Evolutionary conservation across 179 eudicot genomes (phyloP).

Genomic region (Heliamphora pulchella): DNA sequence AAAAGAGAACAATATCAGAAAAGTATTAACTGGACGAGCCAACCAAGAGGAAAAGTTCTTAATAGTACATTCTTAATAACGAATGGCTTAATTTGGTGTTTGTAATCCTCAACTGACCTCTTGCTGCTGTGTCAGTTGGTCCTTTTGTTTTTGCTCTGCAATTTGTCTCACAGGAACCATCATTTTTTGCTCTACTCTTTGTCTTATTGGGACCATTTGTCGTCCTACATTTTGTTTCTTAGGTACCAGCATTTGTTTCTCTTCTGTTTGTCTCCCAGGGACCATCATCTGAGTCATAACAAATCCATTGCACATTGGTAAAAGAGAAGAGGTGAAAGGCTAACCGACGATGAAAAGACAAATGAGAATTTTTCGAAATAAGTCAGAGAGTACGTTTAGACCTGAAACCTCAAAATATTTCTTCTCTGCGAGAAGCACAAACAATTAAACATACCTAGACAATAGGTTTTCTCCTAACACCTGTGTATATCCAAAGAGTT

Average conservation of each 20-base stretch:
- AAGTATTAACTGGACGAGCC: background rate
- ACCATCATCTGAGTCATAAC: constrained; percentile 7
- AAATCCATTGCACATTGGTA: background rate
- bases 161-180: background rate
- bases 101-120: constrained; percentile 9
- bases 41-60: background rate
- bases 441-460: too few relatives aligned
- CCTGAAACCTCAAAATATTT: background rate
- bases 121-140: background rate
- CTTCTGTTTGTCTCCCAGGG: background rate
- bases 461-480: too few relatives aligned
- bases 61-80: background rate
- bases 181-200: constrained; percentile 1
- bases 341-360: background rate
- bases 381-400: background rate
- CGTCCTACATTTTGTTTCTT: background rate
- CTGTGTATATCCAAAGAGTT: too few relatives aligned
- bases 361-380: background rate
- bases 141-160: background rate
- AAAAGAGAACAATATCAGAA: background rate
- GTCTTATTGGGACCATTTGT: background rate
- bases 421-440: too few relatives aligned
- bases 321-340: background rate
- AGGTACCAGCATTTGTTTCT: background rate
- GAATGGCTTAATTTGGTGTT: background rate